Evolutionary conservation across 2,329 filamentous ascomycete genomes (phyloP).

Genomic region (Emydomyces testavorans): DNA sequence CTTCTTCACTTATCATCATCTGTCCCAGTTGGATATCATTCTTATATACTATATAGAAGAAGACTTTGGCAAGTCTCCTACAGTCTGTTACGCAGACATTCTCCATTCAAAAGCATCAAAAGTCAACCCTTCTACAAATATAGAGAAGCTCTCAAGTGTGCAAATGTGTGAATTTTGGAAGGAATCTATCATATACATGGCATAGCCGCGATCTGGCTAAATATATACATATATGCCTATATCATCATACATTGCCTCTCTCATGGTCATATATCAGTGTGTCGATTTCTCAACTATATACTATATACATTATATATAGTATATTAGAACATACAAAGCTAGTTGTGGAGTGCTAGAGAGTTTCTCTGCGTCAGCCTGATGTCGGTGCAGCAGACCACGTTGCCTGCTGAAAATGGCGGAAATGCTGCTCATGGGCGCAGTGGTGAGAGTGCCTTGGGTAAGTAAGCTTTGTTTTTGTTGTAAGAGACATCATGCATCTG

Average conservation of each 20-base stretch:
- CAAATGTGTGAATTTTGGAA: not conserved
- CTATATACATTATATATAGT: no score
- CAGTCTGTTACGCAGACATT: no score
- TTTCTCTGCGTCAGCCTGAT: not conserved
- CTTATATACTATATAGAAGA: no score
- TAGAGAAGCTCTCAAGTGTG: not conserved
- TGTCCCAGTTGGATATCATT: no score
- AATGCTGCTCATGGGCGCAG: not conserved
- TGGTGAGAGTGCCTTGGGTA: not conserved
- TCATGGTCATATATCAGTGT: not conserved
- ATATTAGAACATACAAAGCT: not conserved
- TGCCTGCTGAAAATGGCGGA: not conserved
- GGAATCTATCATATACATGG: not conserved
- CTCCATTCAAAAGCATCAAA: no score
- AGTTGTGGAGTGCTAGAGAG: not conserved
- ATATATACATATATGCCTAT: not conserved
- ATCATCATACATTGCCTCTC: not conserved
- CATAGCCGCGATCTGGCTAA: not conserved
- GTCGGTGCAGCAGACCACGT: not conserved
- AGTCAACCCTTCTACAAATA: no score
- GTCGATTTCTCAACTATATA: no score
- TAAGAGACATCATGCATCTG: no score
- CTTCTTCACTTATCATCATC: no score
- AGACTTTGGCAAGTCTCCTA: no score
- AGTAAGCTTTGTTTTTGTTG: no score